Evolutionary conservation across 2,329 filamentous ascomycete genomes (phyloP), one percentile per base, ranked within the genome.

Genomic region (Botrytis hyacinthi): DNA sequence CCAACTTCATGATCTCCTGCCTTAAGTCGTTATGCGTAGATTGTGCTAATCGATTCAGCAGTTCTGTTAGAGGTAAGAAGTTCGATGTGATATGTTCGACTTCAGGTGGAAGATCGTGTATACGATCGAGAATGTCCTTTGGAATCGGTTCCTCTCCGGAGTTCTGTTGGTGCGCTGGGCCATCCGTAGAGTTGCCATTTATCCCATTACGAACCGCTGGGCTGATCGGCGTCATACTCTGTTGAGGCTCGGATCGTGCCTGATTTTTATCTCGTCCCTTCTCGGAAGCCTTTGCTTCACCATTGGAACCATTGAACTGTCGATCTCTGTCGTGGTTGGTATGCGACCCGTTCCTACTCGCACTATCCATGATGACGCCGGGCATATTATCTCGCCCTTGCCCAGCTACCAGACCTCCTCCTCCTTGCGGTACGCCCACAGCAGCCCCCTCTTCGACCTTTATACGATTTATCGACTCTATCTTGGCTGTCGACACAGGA

Each of bases 41-140:
- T 82, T 98, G 94, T 48, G 93, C 91, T 54, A 96, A 87, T 77
- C 96, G 90, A 76, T 90, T 88, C 70, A 98, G 87, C 63, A 99
- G 84, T 22, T 87, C 87, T 7, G 91, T 90, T 32, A 98, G 86
- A 6, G 93, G 91, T 73, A 95, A 87, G 81, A 94, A 97, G 48
- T 90, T 91, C 73, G 91, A 85, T 0, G 91, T 91, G 74, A 97
- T 92, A 80, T 97, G 93, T 54, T 84, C 82, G 54, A 92, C 89
- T 79, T 90, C 88, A 73, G 88, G 86, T 18, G 89, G 89, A 1
- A 90, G 82, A 74, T 90, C 85, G 79, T 89, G 88, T 84, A 89
- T 87, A 74, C 84, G 84, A 66, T 81, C 75, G 57, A 79, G 78
- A 72, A 80, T 75, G 66, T 79, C 77, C 48, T 76, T 74, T 66